Percentiles rank a stretch among this genome's conserved stretches.
These are phyloP conservation scores for Didymella pinodella DNA, from an alignment of 2,329 filamentous ascomycete species.

Conservation along the genomic window DNA sequence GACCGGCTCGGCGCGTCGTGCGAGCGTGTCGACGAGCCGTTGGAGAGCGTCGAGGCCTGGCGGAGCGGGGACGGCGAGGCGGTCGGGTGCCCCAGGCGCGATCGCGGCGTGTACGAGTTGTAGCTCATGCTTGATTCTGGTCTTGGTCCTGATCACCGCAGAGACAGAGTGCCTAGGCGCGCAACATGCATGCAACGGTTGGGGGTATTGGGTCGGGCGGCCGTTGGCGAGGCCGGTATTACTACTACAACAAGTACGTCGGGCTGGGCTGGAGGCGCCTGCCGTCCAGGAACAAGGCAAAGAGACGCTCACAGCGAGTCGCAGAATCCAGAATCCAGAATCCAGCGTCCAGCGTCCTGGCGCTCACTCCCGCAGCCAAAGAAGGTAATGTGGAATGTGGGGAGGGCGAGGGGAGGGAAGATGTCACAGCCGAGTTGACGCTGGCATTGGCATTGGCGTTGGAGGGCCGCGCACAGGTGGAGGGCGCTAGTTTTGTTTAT, in stretches of 20 bases:
- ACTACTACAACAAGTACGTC: slow-evolving; percentile 1
- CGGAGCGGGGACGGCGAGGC: slow-evolving; percentile 59
- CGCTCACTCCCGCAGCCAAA: slow-evolving; percentile 36
- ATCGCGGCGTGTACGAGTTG: slow-evolving; percentile 47
- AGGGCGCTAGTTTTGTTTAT: slow-evolving; percentile 36
- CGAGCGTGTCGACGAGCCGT: slow-evolving; percentile 74
- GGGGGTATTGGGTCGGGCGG: slow-evolving; percentile 24
- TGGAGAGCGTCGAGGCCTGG: slow-evolving; percentile 74
- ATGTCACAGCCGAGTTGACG: slow-evolving; percentile 35
- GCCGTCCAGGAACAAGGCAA: too few species aligned
- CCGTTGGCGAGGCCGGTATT: slow-evolving; percentile 44
- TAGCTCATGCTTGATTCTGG: slow-evolving; percentile 42
- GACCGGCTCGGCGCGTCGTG: slow-evolving; percentile 66
- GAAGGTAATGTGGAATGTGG: slow-evolving; percentile 45
- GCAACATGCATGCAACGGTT: slow-evolving; percentile 45
- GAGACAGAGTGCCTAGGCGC: slow-evolving; percentile 16
- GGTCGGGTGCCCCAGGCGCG: slow-evolving; percentile 51
- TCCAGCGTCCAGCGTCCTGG: slow-evolving; percentile 36
- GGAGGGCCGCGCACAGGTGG: slow-evolving; percentile 27
- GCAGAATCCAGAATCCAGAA: slow-evolving; percentile 23
- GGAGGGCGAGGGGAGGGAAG: slow-evolving; percentile 31
- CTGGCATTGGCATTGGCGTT: slow-evolving; percentile 38
- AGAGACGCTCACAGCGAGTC: slow-evolving; percentile 15
- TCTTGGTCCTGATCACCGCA: not conserved
- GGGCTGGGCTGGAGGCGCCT: not conserved